Evolutionary conservation across 108 stramenopile species (phyloP).

Genomic region (Pinguiococcus pyrenoidosus): DNA sequence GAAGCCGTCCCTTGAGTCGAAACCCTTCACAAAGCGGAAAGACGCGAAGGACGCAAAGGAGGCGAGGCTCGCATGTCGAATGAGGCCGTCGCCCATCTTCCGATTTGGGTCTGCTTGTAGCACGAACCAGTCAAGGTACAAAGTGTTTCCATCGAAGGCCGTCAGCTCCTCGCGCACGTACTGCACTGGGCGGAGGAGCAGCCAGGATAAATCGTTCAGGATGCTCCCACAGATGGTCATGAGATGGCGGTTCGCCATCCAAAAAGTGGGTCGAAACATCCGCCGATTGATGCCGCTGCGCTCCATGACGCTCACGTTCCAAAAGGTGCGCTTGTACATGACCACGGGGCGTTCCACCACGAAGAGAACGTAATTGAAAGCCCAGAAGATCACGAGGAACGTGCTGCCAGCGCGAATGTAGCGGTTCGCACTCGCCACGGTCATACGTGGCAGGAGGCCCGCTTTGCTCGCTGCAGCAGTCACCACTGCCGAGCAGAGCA

Average conservation of each 20-base stretch:
- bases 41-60: background rate
- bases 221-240: background rate
- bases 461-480: too few relatives aligned
- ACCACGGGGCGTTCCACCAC: background rate
- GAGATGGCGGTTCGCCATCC: slow-evolving; percentile 1
- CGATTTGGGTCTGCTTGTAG: too few relatives aligned
- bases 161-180: background rate
- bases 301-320: background rate
- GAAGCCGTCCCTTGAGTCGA: too few relatives aligned
- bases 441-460: too few relatives aligned
- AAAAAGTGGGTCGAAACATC: background rate
- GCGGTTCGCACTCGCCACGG: too few relatives aligned
- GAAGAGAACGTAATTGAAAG: too few relatives aligned
- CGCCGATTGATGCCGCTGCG: background rate
- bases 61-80: background rate
- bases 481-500: too few relatives aligned
- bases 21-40: too few relatives aligned
- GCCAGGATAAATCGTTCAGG: background rate
- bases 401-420: too few relatives aligned
- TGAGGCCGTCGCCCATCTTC: too few relatives aligned
- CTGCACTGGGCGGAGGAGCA: background rate
- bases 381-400: too few relatives aligned
- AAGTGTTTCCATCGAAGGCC: background rate
- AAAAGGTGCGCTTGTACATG: background rate
- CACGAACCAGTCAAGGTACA: slow-evolving; percentile 1